Evolutionary conservation across 2,329 filamentous ascomycete species (phyloP).

Genomic region (Aspergillus fructus): DNA sequence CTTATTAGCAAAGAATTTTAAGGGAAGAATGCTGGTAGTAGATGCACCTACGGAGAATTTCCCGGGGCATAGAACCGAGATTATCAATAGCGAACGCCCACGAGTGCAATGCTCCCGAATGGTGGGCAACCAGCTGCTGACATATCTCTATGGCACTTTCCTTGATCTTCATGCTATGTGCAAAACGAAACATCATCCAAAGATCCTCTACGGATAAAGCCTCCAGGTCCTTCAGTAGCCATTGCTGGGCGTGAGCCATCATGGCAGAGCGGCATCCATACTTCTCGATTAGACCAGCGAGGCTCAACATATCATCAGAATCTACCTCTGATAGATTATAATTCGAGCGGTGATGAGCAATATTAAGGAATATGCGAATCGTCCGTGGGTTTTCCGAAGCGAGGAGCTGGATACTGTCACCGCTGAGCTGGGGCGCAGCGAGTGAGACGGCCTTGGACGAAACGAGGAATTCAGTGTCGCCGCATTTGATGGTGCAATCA

Average conservation of each 20-base stretch:
- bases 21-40: too few relatives aligned
- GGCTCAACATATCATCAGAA: not conserved
- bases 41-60: too few relatives aligned
- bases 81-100: not conserved
- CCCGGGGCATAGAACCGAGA: too few relatives aligned
- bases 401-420: too few relatives aligned
- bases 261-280: not conserved
- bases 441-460: not conserved
- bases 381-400: not conserved
- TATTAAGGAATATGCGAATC: not conserved
- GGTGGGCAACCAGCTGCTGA: not conserved
- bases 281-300: not conserved
- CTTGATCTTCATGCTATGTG: not conserved
- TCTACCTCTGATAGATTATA: not conserved
- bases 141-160: not conserved
- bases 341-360: not conserved
- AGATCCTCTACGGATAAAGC: not conserved
- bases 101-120: not conserved
- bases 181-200: not conserved
- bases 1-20: too few relatives aligned
- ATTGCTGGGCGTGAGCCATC: not conserved
- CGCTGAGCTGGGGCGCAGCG: not conserved
- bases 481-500: not conserved
- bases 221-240: not conserved
- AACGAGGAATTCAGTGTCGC: not conserved